Percentiles rank a stretch among this genome's conserved stretches.
These are phyloP conservation scores for Solanum chiquidenum DNA, from an alignment of 257 asterid genomes.

Conservation along the genomic window DNA sequence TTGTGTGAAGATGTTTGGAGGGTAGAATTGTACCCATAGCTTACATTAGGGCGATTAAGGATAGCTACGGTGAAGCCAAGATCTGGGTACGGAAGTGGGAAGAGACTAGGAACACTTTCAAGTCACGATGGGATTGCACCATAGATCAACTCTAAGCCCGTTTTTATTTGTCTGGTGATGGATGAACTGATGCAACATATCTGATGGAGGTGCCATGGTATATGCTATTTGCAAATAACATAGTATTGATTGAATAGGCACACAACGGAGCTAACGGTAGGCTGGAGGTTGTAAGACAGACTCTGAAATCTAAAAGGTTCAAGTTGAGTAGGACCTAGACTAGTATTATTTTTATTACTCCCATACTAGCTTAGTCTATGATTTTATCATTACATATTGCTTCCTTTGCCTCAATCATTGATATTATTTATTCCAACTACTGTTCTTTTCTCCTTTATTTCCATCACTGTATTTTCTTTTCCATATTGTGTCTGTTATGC, in stretches of 20 bases:
- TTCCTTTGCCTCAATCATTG: not conserved
- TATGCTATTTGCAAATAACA: not conserved
- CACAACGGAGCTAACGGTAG: not conserved
- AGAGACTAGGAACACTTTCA: not conserved
- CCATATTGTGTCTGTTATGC: too few species aligned
- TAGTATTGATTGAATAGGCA: not conserved
- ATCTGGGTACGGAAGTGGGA: not conserved
- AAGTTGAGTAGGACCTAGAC: not conserved
- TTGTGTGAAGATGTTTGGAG: not conserved
- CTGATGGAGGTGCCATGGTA: not conserved
- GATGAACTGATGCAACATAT: not conserved
- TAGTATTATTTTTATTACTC: not conserved
- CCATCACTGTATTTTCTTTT: not conserved
- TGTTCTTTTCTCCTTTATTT: not conserved
- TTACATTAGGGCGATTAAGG: not conserved
- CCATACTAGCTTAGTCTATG: not conserved
- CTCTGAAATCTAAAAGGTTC: not conserved
- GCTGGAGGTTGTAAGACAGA: not conserved
- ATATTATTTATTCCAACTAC: not conserved
- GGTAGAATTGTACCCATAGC: not conserved
- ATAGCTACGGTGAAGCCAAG: not conserved
- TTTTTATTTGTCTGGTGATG: not conserved
- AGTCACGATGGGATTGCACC: not conserved
- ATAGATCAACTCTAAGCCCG: not conserved
- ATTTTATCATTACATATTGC: not conserved